A percentile compares a stretch with the other conserved stretches of the same genome.
These are phyloP conservation scores for Ophiognomonia clavigignenti-juglandacearum DNA, from an alignment of 2,329 filamentous ascomycete genomes.

Conservation along the genomic window DNA sequence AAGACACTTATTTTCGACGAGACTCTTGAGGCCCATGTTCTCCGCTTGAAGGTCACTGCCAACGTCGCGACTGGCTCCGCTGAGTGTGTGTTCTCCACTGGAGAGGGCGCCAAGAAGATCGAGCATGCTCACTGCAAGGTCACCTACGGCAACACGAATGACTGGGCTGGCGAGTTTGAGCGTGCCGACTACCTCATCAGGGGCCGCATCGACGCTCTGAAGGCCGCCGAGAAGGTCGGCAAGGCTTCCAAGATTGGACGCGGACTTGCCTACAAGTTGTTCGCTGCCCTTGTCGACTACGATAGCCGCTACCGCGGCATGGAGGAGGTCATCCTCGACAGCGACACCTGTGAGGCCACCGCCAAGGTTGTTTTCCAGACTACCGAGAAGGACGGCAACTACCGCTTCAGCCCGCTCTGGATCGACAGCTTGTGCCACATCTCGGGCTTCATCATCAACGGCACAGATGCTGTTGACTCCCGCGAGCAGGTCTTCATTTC, in stretches of 20 bases:
- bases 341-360: slow-evolving; percentile 37
- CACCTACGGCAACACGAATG: slow-evolving; percentile 53
- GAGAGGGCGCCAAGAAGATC: slow-evolving; percentile 51
- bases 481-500: slow-evolving; percentile 53
- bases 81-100: slow-evolving; percentile 53
- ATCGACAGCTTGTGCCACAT: slow-evolving; percentile 56
- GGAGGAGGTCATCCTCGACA: slow-evolving; percentile 53
- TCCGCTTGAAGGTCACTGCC: slow-evolving; percentile 56
- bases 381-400: slow-evolving; percentile 41
- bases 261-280: slow-evolving; percentile 73
- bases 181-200: slow-evolving; percentile 67
- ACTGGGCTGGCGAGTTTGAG: slow-evolving; percentile 62
- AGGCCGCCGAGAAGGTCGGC: slow-evolving; percentile 57
- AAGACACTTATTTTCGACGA: slow-evolving; percentile 62
- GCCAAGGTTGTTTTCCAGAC: slow-evolving; percentile 42
- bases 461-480: slow-evolving; percentile 50
- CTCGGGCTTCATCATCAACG: slow-evolving; percentile 58
- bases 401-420: slow-evolving; percentile 53
- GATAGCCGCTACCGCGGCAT: slow-evolving; percentile 50
- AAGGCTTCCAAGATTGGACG: slow-evolving; percentile 68
- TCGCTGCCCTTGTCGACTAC: slow-evolving; percentile 53
- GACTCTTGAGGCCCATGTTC: slow-evolving; percentile 45
- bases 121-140: slow-evolving; percentile 61
- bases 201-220: slow-evolving; percentile 52
- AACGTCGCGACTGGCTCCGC: slow-evolving; percentile 51